A percentile compares a stretch with the other conserved stretches of the same genome.
Conservation (phyloP, 192 early-diverging fungal genomes). For the Podila horticola region DNA sequence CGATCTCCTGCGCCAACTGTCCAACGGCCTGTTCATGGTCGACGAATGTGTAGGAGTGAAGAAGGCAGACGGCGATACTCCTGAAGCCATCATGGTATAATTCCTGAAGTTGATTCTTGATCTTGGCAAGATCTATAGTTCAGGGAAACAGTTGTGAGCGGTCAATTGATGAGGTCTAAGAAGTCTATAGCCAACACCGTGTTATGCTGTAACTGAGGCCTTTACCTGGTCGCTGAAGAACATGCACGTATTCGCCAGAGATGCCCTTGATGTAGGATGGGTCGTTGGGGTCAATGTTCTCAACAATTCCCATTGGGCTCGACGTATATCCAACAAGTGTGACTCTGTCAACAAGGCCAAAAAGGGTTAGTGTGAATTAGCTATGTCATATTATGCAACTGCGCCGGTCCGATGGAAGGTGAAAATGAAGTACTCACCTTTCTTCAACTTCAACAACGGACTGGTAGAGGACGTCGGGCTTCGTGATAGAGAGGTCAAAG, state of each 20-base stretch:
- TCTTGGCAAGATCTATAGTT: constrained; percentile 61
- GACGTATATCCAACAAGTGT: constrained; percentile 83
- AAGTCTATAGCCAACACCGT: too few relatives aligned
- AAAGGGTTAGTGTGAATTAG: not conserved
- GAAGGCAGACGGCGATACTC: constrained; percentile 91
- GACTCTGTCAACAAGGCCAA: constrained; percentile 60
- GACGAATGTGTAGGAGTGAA: constrained; percentile 93
- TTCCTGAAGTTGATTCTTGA: constrained; percentile 67
- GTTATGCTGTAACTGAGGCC: not conserved
- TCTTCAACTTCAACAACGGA: constrained; percentile 87
- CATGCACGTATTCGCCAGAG: constrained; percentile 87
- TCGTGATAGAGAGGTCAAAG: constrained; percentile 90
- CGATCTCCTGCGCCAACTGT: constrained; percentile 71
- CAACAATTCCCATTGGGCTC: constrained; percentile 52
- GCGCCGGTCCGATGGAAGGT: too few relatives aligned
- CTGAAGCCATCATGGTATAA: constrained; percentile 78
- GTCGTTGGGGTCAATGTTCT: constrained; percentile 46
- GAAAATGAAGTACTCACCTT: constrained; percentile 56
- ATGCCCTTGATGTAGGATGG: constrained; percentile 69
- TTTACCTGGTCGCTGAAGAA: constrained; percentile 73
- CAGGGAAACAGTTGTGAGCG: too few relatives aligned
- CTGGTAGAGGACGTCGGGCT: constrained; percentile 88
- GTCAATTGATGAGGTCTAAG: too few relatives aligned
- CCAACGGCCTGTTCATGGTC: constrained; percentile 84
- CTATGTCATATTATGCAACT: too few relatives aligned